Evolutionary conservation across 352 stramenopile genomes (phyloP).

Genomic region (Phytopythium delawarense): DNA sequence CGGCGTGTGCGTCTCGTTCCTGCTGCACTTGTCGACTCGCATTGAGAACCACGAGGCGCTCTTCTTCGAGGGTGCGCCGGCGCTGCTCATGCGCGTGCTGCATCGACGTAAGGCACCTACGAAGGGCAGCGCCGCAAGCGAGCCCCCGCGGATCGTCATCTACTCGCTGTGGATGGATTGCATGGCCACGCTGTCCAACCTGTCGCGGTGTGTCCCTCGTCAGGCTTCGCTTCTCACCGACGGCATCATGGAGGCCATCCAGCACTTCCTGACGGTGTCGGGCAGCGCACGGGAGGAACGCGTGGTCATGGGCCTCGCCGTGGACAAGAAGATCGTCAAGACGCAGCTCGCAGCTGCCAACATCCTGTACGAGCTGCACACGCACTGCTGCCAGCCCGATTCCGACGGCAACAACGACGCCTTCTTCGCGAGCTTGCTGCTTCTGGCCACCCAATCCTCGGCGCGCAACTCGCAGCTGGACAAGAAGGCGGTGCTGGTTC

Average conservation of each 20-base stretch:
- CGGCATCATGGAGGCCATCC: slow-evolving; percentile 55
- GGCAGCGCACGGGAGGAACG: slow-evolving; percentile 28
- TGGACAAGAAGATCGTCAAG: slow-evolving; percentile 44
- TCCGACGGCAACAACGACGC: slow-evolving; percentile 22
- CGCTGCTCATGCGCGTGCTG: slow-evolving; percentile 30
- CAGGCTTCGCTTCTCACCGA: slow-evolving; percentile 48
- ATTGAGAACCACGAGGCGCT: slow-evolving; percentile 57
- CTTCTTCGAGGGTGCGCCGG: slow-evolving; percentile 61
- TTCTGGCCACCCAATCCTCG: slow-evolving; percentile 50
- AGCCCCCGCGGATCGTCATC: slow-evolving; percentile 23
- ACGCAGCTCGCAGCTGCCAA: slow-evolving; percentile 47
- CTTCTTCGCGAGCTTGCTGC: slow-evolving; percentile 56
- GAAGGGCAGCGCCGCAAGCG: slow-evolving; percentile 33
- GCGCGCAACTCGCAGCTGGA: slow-evolving; percentile 55
- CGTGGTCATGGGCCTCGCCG: slow-evolving; percentile 6
- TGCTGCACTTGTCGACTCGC: slow-evolving; percentile 66
- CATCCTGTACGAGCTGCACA: slow-evolving; percentile 61
- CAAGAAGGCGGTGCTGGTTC: slow-evolving; percentile 29
- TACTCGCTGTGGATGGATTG: slow-evolving; percentile 53
- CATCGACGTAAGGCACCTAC: slow-evolving; percentile 7
- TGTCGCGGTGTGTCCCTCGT: slow-evolving; percentile 38
- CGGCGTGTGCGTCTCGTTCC: slow-evolving; percentile 58
- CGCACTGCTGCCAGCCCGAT: slow-evolving; percentile 29
- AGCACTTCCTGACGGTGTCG: slow-evolving; percentile 50
- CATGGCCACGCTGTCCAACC: slow-evolving; percentile 50